phyloP scores from a whole-genome alignment of 2,329 filamentous ascomycete genomes.

The Penicillium sp. region DNA sequence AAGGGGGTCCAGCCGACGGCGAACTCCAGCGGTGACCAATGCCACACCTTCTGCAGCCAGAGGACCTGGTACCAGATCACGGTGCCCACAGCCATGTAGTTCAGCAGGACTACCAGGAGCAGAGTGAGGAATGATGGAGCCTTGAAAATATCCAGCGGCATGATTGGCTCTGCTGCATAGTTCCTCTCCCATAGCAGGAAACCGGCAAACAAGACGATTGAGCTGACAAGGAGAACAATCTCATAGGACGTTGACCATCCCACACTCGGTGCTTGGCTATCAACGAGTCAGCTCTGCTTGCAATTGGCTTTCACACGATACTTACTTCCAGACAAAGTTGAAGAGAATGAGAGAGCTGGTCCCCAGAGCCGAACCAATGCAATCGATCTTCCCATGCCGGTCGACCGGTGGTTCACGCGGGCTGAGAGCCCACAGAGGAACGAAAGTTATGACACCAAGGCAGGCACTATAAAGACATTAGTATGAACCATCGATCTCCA shows the following conservation, averaged over 20 bases:
- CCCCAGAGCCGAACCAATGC: constrained; percentile 44
- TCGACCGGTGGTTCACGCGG: constrained; percentile 36
- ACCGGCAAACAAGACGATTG: constrained; percentile 35
- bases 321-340: constrained; percentile 56
- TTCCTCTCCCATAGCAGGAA: constrained; percentile 47
- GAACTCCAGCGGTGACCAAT: constrained; percentile 44
- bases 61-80: constrained; percentile 52
- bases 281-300: not conserved
- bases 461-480: constrained; percentile 16
- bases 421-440: constrained; percentile 26
- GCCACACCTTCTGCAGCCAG: constrained; percentile 49
- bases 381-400: not conserved
- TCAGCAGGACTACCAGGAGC: constrained; percentile 48
- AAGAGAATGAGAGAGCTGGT: constrained; percentile 49
- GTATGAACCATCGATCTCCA: not conserved
- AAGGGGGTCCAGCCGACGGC: constrained; percentile 47
- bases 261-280: constrained; percentile 47
- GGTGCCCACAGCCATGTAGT: constrained; percentile 54
- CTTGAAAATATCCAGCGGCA: constrained; percentile 50
- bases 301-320: not conserved
- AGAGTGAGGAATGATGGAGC: constrained; percentile 49
- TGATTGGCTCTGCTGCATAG: constrained; percentile 45
- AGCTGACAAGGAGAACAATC: constrained; percentile 43
- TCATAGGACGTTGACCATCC: constrained; percentile 50
- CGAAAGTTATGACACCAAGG: constrained; percentile 26